Percentiles rank a stretch among this genome's conserved stretches.
Conservation (phyloP, 1,139 yeast genomes). For the Diutina siamensis region DNA sequence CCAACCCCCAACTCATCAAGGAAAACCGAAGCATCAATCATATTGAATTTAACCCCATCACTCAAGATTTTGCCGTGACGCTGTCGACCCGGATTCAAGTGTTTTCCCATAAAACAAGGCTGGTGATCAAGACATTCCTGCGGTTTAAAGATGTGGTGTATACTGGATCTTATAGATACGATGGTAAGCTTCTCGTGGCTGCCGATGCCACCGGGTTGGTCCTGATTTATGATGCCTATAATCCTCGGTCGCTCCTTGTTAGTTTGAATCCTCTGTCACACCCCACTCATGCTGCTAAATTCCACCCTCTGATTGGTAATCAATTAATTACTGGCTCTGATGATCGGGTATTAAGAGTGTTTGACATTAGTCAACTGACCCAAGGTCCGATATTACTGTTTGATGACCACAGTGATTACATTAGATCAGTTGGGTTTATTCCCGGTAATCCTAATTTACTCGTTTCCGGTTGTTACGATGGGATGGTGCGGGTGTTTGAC, state of each 20-base stretch:
- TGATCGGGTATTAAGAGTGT: conserved; percentile 74
- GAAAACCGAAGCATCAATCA: conserved; percentile 90
- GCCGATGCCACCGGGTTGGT: conserved; percentile 85
- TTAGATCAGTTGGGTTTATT: conserved; percentile 70
- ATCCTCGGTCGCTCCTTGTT: conserved; percentile 69
- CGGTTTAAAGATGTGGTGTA: conserved; percentile 87
- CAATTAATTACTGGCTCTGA: conserved; percentile 83
- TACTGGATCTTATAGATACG: conserved; percentile 71
- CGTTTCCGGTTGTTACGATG: conserved; percentile 94
- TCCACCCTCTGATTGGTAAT: conserved; percentile 63
- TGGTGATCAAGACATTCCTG: conserved; percentile 79
- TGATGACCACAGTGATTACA: conserved; percentile 77
- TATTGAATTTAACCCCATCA: conserved; percentile 78
- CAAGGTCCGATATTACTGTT: conserved; percentile 56
- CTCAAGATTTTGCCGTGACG: conserved; percentile 90
- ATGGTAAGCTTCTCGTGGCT: conserved; percentile 75
- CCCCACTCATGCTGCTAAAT: conserved; percentile 92
- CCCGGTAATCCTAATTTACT: conserved; percentile 65
- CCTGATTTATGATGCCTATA: conserved; percentile 69
- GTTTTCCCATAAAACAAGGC: conserved; percentile 85
- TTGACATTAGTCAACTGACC: conserved; percentile 74
- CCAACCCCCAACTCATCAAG: conserved; percentile 78
- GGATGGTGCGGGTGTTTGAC: conserved; percentile 76
- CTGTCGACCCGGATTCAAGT: conserved; percentile 87
- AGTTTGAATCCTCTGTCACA: conserved; percentile 72